Conservation (phyloP, 106 monocot species). For the Ottelia alismoides region DNA sequence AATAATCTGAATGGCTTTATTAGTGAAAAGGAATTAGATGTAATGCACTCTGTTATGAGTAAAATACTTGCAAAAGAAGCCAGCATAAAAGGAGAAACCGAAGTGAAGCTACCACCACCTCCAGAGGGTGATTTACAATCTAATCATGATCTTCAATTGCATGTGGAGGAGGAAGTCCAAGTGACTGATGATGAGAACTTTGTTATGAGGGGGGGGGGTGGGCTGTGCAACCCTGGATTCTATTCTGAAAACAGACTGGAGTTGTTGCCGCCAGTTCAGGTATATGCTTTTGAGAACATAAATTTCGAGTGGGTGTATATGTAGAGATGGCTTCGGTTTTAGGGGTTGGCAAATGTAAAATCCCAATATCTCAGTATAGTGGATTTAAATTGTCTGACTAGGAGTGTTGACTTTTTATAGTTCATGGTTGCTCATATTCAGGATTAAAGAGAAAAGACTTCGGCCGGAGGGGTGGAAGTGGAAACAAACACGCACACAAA, state of each 20-base stretch:
- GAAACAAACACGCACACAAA: too few relatives aligned
- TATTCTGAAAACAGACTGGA: slow-evolving; percentile 15
- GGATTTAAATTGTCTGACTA: too few relatives aligned
- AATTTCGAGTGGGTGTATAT: not conserved
- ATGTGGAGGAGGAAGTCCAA: slow-evolving; percentile 23
- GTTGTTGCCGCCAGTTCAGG: slow-evolving; percentile 19
- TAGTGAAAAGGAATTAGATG: slow-evolving; percentile 50
- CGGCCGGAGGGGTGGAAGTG: too few relatives aligned
- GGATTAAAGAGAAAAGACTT: not conserved
- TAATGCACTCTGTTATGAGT: slow-evolving; percentile 70
- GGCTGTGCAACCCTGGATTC: slow-evolving; percentile 15
- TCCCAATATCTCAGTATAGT: too few relatives aligned
- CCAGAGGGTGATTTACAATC: not conserved
- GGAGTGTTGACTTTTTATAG: too few relatives aligned
- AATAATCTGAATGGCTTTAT: slow-evolving; percentile 7
- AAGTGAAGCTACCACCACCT: not conserved
- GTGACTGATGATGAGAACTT: slow-evolving; percentile 57
- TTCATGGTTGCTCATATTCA: not conserved
- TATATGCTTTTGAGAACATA: slow-evolving; percentile 7
- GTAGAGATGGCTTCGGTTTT: not conserved
- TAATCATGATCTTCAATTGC: slow-evolving; percentile 5
- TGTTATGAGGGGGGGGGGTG: slow-evolving; percentile 34
- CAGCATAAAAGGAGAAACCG: slow-evolving; percentile 6
- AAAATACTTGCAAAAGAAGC: slow-evolving; percentile 45
- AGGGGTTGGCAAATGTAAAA: too few relatives aligned